Evolutionary conservation across 177 flowering plant species (phyloP), one percentile per base, ranked within the genome.

Genomic region (Vitis hybrid): DNA sequence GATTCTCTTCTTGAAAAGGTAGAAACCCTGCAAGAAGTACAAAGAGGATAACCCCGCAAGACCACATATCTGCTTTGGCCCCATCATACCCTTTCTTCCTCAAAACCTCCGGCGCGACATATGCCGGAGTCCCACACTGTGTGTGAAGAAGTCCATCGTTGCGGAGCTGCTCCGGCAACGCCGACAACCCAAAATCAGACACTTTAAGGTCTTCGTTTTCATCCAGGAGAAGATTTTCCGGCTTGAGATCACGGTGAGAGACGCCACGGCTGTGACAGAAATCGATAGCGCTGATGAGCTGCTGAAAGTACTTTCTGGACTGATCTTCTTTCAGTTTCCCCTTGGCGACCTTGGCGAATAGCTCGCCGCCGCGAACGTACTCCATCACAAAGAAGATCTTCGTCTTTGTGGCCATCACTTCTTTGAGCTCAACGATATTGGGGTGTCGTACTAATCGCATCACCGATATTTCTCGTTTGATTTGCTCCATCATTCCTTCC

Each of bases 41-140:
- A 52, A 70, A 93, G 4, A 93, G 74, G 14, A 93, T 78, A 0
- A 93, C 96, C 0, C 98, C 98, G 66, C 98, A 93, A 5, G 96
- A 90, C 98, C 98, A 92, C 0, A 89, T 75, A 70, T 93, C 98
- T 0, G 97, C 91, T 58, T 87, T 89, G 2, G 91, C 76, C 6
- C 98, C 98, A 60, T 86, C 93, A 72, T 93, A 93, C 1, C 91
- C 98, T 64, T 75, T 85, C 72, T 75, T 83, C 68, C 84, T 75
- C 21, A 91, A 56, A 11, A 93, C 92, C 79, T 93, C 98, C 40
- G 97, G 98, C 18, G 97, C 91, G 6, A 93, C 89, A 57, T 93
- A 93, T 1, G 97, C 93, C 30, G 93, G 95, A 1, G 97, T 92
- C 0, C 97, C 98, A 52, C 98, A 93, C 85, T 79, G 86, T 2